Evolutionary conservation across 352 stramenopile genomes (phyloP).

Genomic region (Phytophthora sansomeana): DNA sequence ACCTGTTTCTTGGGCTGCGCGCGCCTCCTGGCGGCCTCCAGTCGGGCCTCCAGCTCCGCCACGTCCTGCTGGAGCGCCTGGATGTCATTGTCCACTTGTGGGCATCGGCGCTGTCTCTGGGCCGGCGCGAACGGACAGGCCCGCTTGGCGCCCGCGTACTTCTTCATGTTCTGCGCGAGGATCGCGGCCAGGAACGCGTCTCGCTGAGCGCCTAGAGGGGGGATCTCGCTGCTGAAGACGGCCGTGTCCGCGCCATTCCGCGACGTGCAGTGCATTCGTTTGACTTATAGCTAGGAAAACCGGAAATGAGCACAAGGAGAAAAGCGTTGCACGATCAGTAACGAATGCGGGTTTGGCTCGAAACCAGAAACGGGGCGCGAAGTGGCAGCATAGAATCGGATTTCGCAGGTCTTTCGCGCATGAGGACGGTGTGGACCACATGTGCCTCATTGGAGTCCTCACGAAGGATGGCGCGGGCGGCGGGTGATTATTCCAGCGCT

Average conservation of each 20-base stretch:
- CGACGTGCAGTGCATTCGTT: constrained; percentile 33
- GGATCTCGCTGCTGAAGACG: constrained; percentile 18
- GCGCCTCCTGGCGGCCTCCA: constrained; percentile 20
- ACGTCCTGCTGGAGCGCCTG: constrained; percentile 35
- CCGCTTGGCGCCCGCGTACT: constrained; percentile 23
- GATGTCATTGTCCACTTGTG: constrained; percentile 22
- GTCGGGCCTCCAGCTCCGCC: constrained; percentile 31
- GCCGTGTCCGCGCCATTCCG: constrained; percentile 25
- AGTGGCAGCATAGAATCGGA: constrained; percentile 8
- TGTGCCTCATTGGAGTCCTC: not conserved
- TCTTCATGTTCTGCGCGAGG: constrained; percentile 31
- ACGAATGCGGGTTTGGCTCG: not conserved
- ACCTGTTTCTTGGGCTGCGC: constrained; percentile 14
- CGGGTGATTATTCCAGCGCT: not conserved
- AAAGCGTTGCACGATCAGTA: constrained; percentile 16
- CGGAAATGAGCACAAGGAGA: constrained; percentile 19
- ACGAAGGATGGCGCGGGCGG: not conserved
- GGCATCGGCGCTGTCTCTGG: constrained; percentile 6
- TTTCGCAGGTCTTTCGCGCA: not conserved
- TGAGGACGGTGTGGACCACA: not conserved
- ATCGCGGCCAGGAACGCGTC: constrained; percentile 34
- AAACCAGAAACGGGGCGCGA: not conserved
- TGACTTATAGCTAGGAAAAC: constrained; percentile 16
- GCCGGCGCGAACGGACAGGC: constrained; percentile 26
- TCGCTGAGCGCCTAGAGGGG: constrained; percentile 12